Evolutionary conservation across 176 grass and related monocot genomes (phyloP), one percentile per base, ranked within the genome.

Genomic region (Aechmea fasciata): DNA sequence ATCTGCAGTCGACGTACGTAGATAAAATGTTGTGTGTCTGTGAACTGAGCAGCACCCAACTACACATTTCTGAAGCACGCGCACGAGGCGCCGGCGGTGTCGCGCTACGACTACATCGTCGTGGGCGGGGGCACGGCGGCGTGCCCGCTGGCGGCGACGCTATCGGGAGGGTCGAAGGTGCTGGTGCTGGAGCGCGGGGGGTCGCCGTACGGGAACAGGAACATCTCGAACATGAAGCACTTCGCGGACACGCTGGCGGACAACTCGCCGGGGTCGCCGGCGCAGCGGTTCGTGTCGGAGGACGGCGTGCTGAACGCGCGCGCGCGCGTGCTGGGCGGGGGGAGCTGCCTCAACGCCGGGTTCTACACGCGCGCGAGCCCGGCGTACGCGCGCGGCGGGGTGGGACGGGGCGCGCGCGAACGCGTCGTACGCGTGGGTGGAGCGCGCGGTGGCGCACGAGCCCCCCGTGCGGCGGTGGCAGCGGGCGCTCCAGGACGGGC

Each of bases 81-180:
- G 54, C 22, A 70, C 20, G 25, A 96, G 8, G 83, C 88, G 54
- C 83, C 85, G 11, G 20, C 52, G 14, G 11, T 80, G 77, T 69
- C 72, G 3, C 73, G 65, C 78, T 86, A 96, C 48, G 92, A 96
- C 57, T 96, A 96, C 76, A 91, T 96, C 80, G 18, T 96, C 50
- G 63, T 96, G 7, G 92, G 92, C 53, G 88, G 92, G 13, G 92
- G 92, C 72, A 91, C 92, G 50, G 85, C 92, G 9, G 85, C 85
- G 0, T 96, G 92, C 69, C 88, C 92, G 9, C 78, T 96, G 52
- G 92, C 85, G 4, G 85, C 92, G 13, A 96, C 92, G 12, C 78
- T 96, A 49, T 96, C 92, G 4, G 29, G 70, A 51, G 63, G 68
- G 3, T 65, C 65, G 48, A 82, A 79, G 29, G 92, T 96, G 65